Percentiles rank a stretch among this genome's conserved stretches.
Evolutionary conservation across 768 basidiomycete genomes (phyloP).

Genomic region (Artomyces pyxidatus): DNA sequence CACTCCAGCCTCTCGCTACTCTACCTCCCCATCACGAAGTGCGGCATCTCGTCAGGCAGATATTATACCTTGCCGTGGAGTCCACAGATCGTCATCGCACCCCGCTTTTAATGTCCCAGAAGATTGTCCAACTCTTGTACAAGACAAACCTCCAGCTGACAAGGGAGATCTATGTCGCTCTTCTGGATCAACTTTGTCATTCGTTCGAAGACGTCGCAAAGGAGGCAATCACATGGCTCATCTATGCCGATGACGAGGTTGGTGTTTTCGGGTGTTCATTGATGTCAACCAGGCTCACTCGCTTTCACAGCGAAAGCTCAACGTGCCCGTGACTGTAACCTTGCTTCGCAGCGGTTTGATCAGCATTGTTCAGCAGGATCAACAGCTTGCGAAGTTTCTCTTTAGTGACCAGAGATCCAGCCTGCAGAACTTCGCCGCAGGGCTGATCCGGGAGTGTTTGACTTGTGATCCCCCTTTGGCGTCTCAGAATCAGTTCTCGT

Average conservation of each 20-base stretch:
- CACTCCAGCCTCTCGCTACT: conserved; percentile 56
- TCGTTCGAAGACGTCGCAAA: conserved; percentile 89
- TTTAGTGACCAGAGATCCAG: conserved; percentile 69
- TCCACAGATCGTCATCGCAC: conserved; percentile 77
- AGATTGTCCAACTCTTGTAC: conserved; percentile 91
- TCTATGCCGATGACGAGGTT: conserved; percentile 95
- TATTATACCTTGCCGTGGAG: conserved; percentile 74
- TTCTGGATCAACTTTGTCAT: conserved; percentile 85
- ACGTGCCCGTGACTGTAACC: conserved; percentile 87
- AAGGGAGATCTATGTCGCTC: conserved; percentile 85
- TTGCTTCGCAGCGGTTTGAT: conserved; percentile 81
- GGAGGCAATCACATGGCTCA: conserved; percentile 93
- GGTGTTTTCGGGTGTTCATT: conserved; percentile 18
- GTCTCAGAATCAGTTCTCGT: conserved; percentile 69
- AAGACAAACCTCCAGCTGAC: conserved; percentile 81
- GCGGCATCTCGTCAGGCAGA: conserved; percentile 75
- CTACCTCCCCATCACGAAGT: conserved; percentile 83
- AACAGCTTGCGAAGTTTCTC: conserved; percentile 82
- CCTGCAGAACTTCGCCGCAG: conserved; percentile 74
- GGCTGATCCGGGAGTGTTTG: conserved; percentile 80
- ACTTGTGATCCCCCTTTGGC: conserved; percentile 75
- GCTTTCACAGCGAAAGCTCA: conserved; percentile 77
- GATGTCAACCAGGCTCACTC: conserved; percentile 8
- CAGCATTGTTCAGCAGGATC: conserved; percentile 70
- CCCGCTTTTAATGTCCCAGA: conserved; percentile 89